phyloP scores from a whole-genome alignment of 2,329 filamentous ascomycete species.

The Neofusicoccum laricinum region DNA sequence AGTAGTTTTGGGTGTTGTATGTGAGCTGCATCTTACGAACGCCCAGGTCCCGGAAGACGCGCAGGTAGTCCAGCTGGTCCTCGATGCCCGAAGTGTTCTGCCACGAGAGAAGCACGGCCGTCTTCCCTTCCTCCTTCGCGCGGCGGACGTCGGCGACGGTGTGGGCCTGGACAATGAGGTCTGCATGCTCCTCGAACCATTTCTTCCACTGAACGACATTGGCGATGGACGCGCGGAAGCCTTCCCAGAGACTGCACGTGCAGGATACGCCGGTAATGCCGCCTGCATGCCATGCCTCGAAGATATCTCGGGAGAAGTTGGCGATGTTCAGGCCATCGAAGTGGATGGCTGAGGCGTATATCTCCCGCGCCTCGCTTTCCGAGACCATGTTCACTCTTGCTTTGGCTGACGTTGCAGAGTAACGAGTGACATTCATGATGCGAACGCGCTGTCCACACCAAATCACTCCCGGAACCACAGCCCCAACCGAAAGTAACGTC shows the following conservation, averaged over 20 bases:
- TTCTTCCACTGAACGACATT: constrained; percentile 44
- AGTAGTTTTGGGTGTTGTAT: constrained; percentile 45
- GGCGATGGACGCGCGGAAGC: constrained; percentile 36
- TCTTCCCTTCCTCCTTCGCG: constrained; percentile 37
- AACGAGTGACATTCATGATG: background rate
- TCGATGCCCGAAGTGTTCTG: constrained; percentile 44
- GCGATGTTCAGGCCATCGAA: constrained; percentile 44
- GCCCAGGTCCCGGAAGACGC: constrained; percentile 41
- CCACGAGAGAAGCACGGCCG: constrained; percentile 40
- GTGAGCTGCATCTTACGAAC: constrained; percentile 45
- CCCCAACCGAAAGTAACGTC: background rate
- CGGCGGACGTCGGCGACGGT: constrained; percentile 36
- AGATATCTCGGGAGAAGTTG: constrained; percentile 41
- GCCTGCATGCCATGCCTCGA: constrained; percentile 36
- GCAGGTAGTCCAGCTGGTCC: constrained; percentile 37
- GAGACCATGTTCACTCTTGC: constrained; percentile 29
- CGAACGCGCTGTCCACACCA: background rate
- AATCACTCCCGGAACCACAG: no score
- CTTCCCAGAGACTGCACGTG: constrained; percentile 42
- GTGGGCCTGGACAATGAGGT: constrained; percentile 40
- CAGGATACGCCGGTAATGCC: constrained; percentile 43
- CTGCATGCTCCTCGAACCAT: constrained; percentile 42
- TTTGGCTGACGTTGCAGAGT: background rate
- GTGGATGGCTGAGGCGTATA: constrained; percentile 38
- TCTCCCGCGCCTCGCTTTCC: constrained; percentile 35